phyloP scores from a whole-genome alignment of 192 early-diverging fungal genomes.

The Dissophora globulifera region DNA sequence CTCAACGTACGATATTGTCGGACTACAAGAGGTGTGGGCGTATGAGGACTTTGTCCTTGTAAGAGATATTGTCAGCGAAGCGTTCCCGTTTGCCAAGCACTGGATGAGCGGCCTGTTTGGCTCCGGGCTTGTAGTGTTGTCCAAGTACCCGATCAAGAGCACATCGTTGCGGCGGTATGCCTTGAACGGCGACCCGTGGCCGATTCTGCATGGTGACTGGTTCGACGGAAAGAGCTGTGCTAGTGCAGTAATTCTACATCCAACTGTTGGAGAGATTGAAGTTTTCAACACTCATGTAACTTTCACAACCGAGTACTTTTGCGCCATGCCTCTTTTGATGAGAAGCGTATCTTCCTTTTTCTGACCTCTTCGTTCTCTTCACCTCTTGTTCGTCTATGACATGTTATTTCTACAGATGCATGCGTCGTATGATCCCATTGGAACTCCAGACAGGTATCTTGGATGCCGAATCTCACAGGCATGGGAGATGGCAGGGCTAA shows the following conservation, averaged over 20 bases:
- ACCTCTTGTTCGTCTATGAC: neutral
- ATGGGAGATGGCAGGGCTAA: constrained; percentile 58
- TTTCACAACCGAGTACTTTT: neutral
- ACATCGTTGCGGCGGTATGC: constrained; percentile 54
- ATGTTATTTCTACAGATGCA: constrained; percentile 58
- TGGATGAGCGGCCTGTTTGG: constrained; percentile 29
- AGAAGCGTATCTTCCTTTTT: too few species aligned
- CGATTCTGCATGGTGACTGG: constrained; percentile 64
- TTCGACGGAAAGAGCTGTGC: constrained; percentile 65
- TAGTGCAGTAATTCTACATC: constrained; percentile 59
- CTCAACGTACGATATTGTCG: constrained; percentile 36
- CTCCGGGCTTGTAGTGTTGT: constrained; percentile 37
- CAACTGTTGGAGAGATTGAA: constrained; percentile 58
- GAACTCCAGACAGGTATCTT: constrained; percentile 50
- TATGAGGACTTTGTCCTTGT: constrained; percentile 21
- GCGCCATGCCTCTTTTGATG: neutral
- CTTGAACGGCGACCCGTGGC: constrained; percentile 59
- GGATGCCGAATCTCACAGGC: constrained; percentile 59
- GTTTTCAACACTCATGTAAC: constrained; percentile 69
- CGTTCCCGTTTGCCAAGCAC: constrained; percentile 15
- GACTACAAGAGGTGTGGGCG: constrained; percentile 40
- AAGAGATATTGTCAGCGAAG: constrained; percentile 5
- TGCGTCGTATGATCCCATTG: constrained; percentile 57
- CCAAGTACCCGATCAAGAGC: constrained; percentile 57
- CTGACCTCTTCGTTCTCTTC: too few species aligned